Evolutionary conservation across 768 basidiomycete species (phyloP).

Genomic region (Kwoniella shandongensis): DNA sequence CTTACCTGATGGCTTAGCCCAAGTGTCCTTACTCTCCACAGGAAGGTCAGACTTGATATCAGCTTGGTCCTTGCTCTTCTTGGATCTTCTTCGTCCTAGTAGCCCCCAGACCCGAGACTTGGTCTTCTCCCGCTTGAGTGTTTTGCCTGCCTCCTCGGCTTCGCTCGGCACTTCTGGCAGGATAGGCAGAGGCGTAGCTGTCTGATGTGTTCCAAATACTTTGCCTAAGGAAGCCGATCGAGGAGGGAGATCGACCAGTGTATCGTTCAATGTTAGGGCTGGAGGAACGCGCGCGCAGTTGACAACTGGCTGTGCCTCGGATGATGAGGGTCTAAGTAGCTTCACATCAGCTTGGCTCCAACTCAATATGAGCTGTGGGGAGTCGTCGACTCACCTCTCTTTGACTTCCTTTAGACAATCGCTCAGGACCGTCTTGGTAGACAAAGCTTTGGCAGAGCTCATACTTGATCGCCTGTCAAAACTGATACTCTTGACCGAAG

Average conservation of each 20-base stretch:
- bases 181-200: constrained; percentile 7
- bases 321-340: too few species aligned
- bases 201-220: constrained; percentile 5
- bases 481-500: constrained; percentile 27
- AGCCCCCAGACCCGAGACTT: constrained; percentile 44
- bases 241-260: constrained; percentile 26
- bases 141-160: constrained; percentile 11
- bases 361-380: too few species aligned
- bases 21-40: constrained; percentile 1
- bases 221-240: constrained; percentile 37
- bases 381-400: constrained; percentile 29
- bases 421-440: constrained; percentile 25
- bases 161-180: constrained; percentile 7
- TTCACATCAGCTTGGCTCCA: too few species aligned
- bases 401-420: constrained; percentile 19
- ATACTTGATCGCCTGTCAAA: constrained; percentile 26
- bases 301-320: too few species aligned
- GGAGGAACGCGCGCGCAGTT: too few species aligned
- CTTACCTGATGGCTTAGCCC: constrained; percentile 7
- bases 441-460: constrained; percentile 34
- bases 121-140: constrained; percentile 40
- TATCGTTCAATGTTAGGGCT: not conserved
- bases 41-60: not conserved
- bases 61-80: constrained; percentile 20
- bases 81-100: constrained; percentile 23